Percentiles rank a stretch among this genome's conserved stretches.
Conservation (phyloP, 768 basidiomycete genomes). For the Xerocomellus chrysenteron region DNA sequence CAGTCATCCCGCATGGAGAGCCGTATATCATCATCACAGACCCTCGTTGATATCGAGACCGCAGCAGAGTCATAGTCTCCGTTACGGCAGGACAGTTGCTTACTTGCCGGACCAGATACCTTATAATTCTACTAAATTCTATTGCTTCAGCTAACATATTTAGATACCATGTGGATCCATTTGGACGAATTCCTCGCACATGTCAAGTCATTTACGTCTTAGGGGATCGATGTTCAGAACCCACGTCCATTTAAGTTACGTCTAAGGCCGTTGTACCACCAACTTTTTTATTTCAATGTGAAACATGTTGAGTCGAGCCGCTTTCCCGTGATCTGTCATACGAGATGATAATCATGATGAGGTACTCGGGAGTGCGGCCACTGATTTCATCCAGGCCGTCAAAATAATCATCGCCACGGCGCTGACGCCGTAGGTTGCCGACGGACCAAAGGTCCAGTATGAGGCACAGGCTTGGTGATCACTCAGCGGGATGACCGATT, state of each 20-base stretch:
- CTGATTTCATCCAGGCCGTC: slow-evolving; percentile 53
- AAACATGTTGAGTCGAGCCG: neutral
- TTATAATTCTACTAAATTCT: slow-evolving; percentile 28
- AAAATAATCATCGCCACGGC: slow-evolving; percentile 66
- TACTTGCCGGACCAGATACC: slow-evolving; percentile 17
- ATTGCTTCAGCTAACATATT: slow-evolving; percentile 34
- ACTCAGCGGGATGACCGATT: slow-evolving; percentile 5
- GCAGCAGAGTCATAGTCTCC: slow-evolving; percentile 21
- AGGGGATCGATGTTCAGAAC: neutral
- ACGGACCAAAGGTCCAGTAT: slow-evolving; percentile 88
- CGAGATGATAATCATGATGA: slow-evolving; percentile 13
- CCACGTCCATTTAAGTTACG: neutral
- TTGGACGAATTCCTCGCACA: slow-evolving; percentile 8
- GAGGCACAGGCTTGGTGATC: slow-evolving; percentile 66
- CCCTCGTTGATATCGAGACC: slow-evolving; percentile 30
- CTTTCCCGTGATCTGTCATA: neutral
- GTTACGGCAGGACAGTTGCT: slow-evolving; percentile 8
- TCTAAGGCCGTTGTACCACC: slow-evolving; percentile 1
- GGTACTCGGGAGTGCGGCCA: slow-evolving; percentile 27
- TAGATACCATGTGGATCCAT: slow-evolving; percentile 22
- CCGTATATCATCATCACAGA: slow-evolving; percentile 28
- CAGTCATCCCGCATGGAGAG: slow-evolving; percentile 29
- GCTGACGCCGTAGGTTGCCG: slow-evolving; percentile 66
- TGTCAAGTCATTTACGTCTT: slow-evolving; percentile 12
- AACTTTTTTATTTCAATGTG: slow-evolving; percentile 2